Evolutionary conservation across 257 asterid genomes (phyloP).

Genomic region (Penstemon davidsonii): DNA sequence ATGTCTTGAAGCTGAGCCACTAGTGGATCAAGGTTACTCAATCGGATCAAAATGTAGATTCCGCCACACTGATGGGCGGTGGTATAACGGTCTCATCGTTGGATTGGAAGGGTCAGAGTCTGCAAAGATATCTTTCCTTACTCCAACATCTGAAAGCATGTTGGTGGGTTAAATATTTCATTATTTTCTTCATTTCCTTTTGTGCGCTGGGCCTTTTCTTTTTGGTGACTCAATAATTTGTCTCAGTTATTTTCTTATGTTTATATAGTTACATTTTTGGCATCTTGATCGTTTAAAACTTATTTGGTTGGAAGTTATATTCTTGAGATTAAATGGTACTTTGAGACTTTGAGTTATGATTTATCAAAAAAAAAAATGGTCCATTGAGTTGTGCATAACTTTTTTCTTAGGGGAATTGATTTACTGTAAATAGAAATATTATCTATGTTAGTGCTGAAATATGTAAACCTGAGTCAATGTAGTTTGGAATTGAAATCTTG

Average conservation of each 20-base stretch:
- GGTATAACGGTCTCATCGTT: slow-evolving; percentile 82
- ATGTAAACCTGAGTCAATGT: not conserved
- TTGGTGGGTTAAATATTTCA: slow-evolving; percentile 53
- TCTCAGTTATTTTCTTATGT: slow-evolving; percentile 3
- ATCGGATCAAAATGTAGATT: slow-evolving; percentile 92
- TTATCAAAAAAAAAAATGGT: too few species aligned
- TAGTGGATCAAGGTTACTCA: slow-evolving; percentile 53
- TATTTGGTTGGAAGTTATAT: not conserved
- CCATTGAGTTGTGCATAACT: not conserved
- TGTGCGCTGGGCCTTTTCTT: slow-evolving; percentile 10
- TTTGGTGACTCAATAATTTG: not conserved
- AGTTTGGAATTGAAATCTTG: slow-evolving; percentile 1
- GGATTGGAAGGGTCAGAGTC: slow-evolving; percentile 60
- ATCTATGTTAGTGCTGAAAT: slow-evolving; percentile 1
- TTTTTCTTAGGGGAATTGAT: slow-evolving; percentile 6
- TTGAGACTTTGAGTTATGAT: slow-evolving; percentile 12
- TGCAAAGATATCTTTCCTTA: slow-evolving; percentile 73
- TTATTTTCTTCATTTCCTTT: slow-evolving; percentile 23
- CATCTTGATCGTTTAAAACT: slow-evolving; percentile 24
- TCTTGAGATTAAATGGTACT: not conserved
- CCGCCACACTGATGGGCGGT: slow-evolving; percentile 81
- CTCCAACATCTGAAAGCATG: slow-evolving; percentile 91
- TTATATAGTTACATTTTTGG: slow-evolving; percentile 12
- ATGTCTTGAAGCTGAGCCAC: slow-evolving; percentile 50
- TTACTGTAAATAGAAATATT: not conserved